These are phyloP conservation scores for Coix lacrymajobi DNA, from an alignment of 176 grass and related monocot genomes.

Conservation along the genomic window DNA sequence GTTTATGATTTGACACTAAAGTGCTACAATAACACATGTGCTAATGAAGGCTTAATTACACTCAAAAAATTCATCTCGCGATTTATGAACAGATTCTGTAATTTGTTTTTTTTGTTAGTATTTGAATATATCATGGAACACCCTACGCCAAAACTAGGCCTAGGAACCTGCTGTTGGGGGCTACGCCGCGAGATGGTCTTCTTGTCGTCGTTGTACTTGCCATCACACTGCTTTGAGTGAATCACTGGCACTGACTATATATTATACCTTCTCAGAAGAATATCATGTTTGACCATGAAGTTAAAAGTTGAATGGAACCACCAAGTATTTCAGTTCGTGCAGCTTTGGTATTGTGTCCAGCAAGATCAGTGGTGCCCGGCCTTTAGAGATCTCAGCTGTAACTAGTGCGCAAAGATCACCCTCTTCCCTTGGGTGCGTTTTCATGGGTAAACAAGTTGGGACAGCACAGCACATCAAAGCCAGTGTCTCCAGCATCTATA, in stretches of 20 bases:
- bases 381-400: constrained; percentile 33
- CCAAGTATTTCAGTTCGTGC: constrained; percentile 7
- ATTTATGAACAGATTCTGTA: no score
- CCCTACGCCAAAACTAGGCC: no score
- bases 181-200: neutral
- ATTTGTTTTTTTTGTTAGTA: no score
- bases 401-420: constrained; percentile 44
- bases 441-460: constrained; percentile 25
- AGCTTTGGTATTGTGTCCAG: constrained; percentile 17
- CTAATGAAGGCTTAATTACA: no score
- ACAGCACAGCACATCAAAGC: constrained; percentile 8
- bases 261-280: constrained; percentile 2
- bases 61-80: no score
- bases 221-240: constrained; percentile 9
- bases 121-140: no score
- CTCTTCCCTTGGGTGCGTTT: constrained; percentile 8
- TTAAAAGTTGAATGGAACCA: constrained; percentile 19
- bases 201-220: constrained; percentile 11
- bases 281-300: constrained; percentile 26
- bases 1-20: no score
- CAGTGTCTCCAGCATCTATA: constrained; percentile 25
- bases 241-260: constrained; percentile 14
- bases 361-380: constrained; percentile 1
- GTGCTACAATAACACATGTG: no score
- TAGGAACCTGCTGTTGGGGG: no score